Evolutionary conservation across 2,329 filamentous ascomycete species (phyloP).

Genomic region (Aureobasidium pullulans): DNA sequence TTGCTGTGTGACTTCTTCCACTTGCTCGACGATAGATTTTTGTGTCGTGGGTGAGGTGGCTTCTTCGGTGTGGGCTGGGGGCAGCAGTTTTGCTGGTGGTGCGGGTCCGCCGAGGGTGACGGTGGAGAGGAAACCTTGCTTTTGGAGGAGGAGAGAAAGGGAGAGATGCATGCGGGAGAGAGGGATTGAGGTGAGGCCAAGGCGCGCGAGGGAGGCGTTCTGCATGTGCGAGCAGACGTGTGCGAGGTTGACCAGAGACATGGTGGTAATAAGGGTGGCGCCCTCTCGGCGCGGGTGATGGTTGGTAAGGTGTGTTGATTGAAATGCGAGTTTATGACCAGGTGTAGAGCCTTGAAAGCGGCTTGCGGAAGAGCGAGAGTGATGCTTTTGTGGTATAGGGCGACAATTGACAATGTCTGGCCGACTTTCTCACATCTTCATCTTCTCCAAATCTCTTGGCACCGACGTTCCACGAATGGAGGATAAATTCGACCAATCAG

Average conservation of each 20-base stretch:
- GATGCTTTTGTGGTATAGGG: neutral
- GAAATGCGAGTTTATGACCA: neutral
- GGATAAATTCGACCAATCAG: neutral
- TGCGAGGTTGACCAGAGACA: constrained; percentile 68
- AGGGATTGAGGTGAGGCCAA: constrained; percentile 76
- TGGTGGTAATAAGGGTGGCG: constrained; percentile 27
- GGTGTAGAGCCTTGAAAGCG: neutral
- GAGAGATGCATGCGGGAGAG: constrained; percentile 73
- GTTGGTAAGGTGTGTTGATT: neutral
- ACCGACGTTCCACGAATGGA: neutral
- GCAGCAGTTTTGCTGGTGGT: constrained; percentile 32
- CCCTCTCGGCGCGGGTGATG: constrained; percentile 11
- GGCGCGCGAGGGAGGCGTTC: constrained; percentile 76
- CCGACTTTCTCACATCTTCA: neutral
- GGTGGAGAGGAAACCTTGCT: constrained; percentile 71
- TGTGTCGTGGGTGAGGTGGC: neutral
- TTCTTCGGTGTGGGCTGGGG: constrained; percentile 18
- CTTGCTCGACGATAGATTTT: constrained; percentile 18
- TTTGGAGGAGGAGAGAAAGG: constrained; percentile 69
- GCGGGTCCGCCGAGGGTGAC: constrained; percentile 65
- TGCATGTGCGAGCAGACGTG: constrained; percentile 86
- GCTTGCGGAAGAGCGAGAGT: neutral
- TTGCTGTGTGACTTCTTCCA: constrained; percentile 25
- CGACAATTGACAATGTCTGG: neutral
- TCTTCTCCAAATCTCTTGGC: constrained; percentile 4